A percentile compares a stretch with the other conserved stretches of the same genome.
phyloP scores from a whole-genome alignment of 768 basidiomycete species.

The Collybiopsis luxurians region DNA sequence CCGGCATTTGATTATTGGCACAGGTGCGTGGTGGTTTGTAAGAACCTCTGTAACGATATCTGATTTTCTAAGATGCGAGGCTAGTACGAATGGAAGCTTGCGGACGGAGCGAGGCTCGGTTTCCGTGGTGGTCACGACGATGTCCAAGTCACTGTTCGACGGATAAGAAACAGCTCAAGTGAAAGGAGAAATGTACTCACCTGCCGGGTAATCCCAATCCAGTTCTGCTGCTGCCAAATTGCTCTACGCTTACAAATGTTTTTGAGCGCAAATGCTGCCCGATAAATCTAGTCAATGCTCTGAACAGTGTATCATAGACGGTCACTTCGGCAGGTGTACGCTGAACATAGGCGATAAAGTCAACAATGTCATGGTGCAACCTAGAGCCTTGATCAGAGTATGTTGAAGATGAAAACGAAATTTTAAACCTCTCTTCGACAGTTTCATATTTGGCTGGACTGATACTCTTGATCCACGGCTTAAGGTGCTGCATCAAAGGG shows the following conservation, averaged over 20 bases:
- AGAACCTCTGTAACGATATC: slow-evolving; percentile 37
- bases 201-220: slow-evolving; percentile 51
- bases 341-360: slow-evolving; percentile 51
- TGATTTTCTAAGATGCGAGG: slow-evolving; percentile 39
- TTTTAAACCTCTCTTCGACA: background rate
- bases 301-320: slow-evolving; percentile 43
- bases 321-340: slow-evolving; percentile 52
- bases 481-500: background rate
- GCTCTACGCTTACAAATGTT: slow-evolving; percentile 37
- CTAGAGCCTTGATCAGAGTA: slow-evolving; percentile 25
- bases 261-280: slow-evolving; percentile 33
- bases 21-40: slow-evolving; percentile 31
- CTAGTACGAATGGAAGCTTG: slow-evolving; percentile 44
- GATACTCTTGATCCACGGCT: background rate
- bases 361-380: slow-evolving; percentile 62
- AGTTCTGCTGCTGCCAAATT: slow-evolving; percentile 64
- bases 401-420: background rate
- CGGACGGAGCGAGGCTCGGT: slow-evolving; percentile 27
- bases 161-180: background rate
- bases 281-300: slow-evolving; percentile 44
- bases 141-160: slow-evolving; percentile 56
- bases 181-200: slow-evolving; percentile 2
- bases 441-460: background rate
- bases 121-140: slow-evolving; percentile 39
- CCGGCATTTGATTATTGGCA: slow-evolving; percentile 64